Base-by-base conservation (phyloP, 805 yeast genomes). In the Yamadazyma sp. region DNA sequence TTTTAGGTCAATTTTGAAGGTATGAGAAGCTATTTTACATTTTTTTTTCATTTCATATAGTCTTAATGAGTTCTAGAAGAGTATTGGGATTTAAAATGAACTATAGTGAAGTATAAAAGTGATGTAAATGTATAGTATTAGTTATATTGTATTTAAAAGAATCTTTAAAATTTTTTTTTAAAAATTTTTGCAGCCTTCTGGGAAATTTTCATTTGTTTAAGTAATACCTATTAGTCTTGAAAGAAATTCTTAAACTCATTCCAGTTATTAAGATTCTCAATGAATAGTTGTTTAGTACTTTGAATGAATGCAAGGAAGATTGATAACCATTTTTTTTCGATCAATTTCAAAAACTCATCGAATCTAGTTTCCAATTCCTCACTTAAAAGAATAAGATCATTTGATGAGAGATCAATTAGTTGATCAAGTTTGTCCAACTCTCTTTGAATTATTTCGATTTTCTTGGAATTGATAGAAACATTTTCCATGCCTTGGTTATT, bases 341-440 rank as follows among this genome's bases (percentile, higher is more conserved):
- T 52, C 45, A 57, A 43, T 47, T 28, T 33, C 50, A 64, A 26
- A 52, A 62, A 50, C 43, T 65, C 60, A 43, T 59, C 39, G 52
- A 62, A 60, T 31, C 66, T 76, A 14, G 41, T 44, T 34, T 60
- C 65, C n/a, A 75, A 60, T 32, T 67, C 65, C 8, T 61, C 43
- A 14, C 76, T 70, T 19, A 76, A 57, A 36, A 52, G 60, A 17
- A 52, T 48, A 50, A 74, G 65, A 50, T 76, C 81, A 9, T 48
- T 50, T 38, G 64, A 56, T 23, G 70, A 53, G 12, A 69, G 53
- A 11, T 60, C 62, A 17, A 72, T 70, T 33, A 77, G 64, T 34
- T 75, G 78, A 28, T 70, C 65, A 26, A 75, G 57, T 43, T 73
- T 74, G 27, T 45, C 45, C 19, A 70, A 48, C 37, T 70, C 76